Percentiles rank a stretch among this genome's conserved stretches.
Conservation (phyloP, 2,329 filamentous ascomycete genomes). For the Tricladium varicosporioides region DNA sequence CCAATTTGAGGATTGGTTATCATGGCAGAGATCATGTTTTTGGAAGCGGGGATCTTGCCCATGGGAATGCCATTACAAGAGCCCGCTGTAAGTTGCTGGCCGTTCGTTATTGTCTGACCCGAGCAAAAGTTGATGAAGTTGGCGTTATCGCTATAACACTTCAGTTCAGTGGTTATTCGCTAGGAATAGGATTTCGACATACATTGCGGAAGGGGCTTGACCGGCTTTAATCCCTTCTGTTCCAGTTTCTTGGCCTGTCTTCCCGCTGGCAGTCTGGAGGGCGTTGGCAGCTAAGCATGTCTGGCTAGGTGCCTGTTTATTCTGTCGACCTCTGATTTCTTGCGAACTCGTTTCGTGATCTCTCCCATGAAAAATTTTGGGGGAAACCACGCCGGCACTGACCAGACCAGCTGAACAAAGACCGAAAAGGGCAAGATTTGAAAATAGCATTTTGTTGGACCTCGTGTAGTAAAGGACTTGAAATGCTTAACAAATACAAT, state of each 20-base stretch:
- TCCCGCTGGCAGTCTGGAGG: conserved; percentile 19
- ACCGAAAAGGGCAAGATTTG: neutral
- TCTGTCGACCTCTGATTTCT: neutral
- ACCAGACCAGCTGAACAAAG: neutral
- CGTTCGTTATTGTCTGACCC: conserved; percentile 51
- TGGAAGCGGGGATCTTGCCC: conserved; percentile 8
- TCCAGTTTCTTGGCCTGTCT: conserved; percentile 8
- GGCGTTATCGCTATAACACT: conserved; percentile 42
- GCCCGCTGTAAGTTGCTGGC: conserved; percentile 52
- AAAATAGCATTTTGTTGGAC: neutral
- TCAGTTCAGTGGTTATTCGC: conserved; percentile 20
- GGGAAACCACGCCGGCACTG: neutral
- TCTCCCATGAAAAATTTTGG: neutral
- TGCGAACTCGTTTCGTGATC: neutral
- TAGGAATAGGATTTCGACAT: conserved; percentile 23
- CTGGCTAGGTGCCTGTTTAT: neutral
- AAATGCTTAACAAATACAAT: neutral
- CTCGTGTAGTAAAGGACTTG: neutral
- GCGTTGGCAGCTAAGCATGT: conserved; percentile 39
- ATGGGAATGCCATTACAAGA: conserved; percentile 51
- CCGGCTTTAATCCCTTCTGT: conserved; percentile 45
- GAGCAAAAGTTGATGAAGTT: conserved; percentile 32
- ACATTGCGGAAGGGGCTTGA: conserved; percentile 28
- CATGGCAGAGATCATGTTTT: conserved; percentile 23
- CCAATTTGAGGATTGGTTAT: conserved; percentile 19